These are phyloP conservation scores for Rhododendron kiyosumense DNA, from an alignment of 148 eudicot species.

Conservation along the genomic window DNA sequence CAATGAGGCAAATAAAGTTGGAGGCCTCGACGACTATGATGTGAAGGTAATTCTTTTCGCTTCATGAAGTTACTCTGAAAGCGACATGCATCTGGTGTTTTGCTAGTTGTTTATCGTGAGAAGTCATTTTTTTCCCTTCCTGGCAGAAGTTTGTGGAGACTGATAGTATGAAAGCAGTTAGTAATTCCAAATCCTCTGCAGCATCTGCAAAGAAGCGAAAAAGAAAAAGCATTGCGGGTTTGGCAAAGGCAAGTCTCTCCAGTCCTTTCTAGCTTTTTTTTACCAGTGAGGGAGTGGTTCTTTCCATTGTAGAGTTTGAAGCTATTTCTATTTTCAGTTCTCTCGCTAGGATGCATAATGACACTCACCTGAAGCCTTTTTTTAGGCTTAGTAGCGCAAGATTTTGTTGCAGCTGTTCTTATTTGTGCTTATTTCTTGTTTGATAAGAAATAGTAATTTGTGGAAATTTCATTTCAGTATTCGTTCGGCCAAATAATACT, in stretches of 20 bases:
- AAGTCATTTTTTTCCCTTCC: not conserved
- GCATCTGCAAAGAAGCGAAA: conserved; percentile 49
- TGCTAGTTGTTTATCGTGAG: conserved; percentile 13
- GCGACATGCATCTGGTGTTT: not conserved
- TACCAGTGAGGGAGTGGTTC: not conserved
- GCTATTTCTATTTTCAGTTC: not conserved
- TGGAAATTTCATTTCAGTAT: not conserved
- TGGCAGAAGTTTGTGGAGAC: conserved; percentile 35
- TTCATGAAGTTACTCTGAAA: conserved; percentile 2
- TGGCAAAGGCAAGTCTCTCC: conserved; percentile 64
- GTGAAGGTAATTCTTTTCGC: conserved; percentile 40
- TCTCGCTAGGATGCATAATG: not conserved
- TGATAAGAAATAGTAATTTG: not conserved
- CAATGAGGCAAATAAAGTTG: conserved; percentile 20
- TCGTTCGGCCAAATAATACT: not conserved
- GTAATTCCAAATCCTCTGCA: conserved; percentile 33
- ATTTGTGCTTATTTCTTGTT: not conserved
- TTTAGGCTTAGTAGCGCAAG: not conserved
- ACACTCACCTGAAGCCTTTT: not conserved
- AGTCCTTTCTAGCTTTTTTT: not conserved
- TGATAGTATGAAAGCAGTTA: conserved; percentile 20
- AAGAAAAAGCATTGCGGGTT: conserved; percentile 52
- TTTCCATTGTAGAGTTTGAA: not conserved
- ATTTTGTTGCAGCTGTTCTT: not conserved
- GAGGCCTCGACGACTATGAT: conserved; percentile 25